Base-by-base conservation (phyloP, 164 flowering plant species). In the Annona squamosa region DNA sequence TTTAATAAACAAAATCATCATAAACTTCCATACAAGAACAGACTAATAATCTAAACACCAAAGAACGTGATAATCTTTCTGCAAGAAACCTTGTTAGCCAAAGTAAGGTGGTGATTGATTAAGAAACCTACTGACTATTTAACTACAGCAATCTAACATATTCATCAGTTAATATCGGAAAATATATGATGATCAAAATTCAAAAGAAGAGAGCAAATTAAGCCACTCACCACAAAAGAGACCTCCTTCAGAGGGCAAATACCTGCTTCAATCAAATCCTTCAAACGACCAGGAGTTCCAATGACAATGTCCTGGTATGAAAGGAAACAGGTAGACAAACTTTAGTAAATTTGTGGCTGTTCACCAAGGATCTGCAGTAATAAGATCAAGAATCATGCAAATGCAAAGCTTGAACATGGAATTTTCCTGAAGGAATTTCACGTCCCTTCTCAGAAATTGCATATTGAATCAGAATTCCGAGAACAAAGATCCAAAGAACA, bases 261-360 rank as follows among this genome's bases (percentile, higher is more conserved):
- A 71, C 93, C 91, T 87, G 82, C 85, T 75, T 90, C 97, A 52
- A 93, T 87, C 79, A 95, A 77, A 83, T 95, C 98, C 81, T 79
- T 90, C 82, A 93, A 74, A 66, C 99, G 94, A 46, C 99, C 99
- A 72, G 99, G 99, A 42, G 99, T 95, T 47, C 89, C 99, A 81
- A 95, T 86, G 64, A 95, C 97, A 86, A 93, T 87, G 72, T 93
- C 99, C 99, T 94, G 86, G 67, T 19, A 63, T 70, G n/a, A 42
- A 79, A 3, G 43, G 7, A 5, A 74, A 61, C 7, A 26, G 37
- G 37, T 26, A 26, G 37, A 42, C 19, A 16, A 48, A 67, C 44
- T 10, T 4, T 18, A 6, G 19, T 10, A 7, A 63, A 18, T 56
- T 16, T 4, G 5, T 13, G 13, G 65, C 43, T 4, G 1, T 6